Evolutionary conservation across 176 grass and related monocot genomes (phyloP).

Genomic region (Avena insularis): DNA sequence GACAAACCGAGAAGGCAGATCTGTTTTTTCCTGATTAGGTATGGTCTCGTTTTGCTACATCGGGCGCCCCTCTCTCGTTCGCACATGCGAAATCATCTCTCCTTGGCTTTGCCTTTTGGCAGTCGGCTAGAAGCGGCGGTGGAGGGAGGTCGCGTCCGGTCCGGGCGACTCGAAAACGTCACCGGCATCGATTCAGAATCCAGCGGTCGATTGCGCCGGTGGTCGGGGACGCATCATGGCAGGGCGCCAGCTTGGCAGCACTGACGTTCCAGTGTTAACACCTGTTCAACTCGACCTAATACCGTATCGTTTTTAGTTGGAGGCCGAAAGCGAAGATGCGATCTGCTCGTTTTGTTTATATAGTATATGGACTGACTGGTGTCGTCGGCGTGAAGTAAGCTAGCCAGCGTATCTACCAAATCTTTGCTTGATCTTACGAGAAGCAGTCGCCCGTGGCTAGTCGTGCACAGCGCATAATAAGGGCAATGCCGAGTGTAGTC

Average conservation of each 20-base stretch:
- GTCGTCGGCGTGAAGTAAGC: constrained; percentile 46
- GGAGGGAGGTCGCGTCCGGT: background rate
- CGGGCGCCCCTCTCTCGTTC: constrained; percentile 21
- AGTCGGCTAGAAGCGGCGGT: constrained; percentile 37
- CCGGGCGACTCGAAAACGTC: constrained; percentile 49
- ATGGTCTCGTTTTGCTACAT: constrained; percentile 4
- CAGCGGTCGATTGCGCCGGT: constrained; percentile 15
- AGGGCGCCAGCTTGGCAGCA: too few relatives aligned
- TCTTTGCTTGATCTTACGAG: background rate
- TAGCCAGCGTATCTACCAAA: constrained; percentile 32
- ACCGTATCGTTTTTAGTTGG: constrained; percentile 27
- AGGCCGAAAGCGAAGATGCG: constrained; percentile 26
- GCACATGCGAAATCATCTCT: constrained; percentile 18
- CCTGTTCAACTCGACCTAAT: constrained; percentile 32
- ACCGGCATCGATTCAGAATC: background rate
- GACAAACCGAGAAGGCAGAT: constrained; percentile 34
- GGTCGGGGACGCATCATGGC: background rate
- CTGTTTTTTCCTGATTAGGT: constrained; percentile 31
- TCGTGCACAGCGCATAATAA: too few relatives aligned
- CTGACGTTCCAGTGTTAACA: constrained; percentile 45
- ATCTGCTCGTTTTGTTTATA: constrained; percentile 35
- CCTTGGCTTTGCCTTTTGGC: constrained; percentile 36
- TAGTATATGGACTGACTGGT: constrained; percentile 22
- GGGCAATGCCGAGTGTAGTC: too few relatives aligned
- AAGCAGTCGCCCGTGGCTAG: background rate